Conservation (phyloP, 2,329 filamentous ascomycete genomes). For the Emergomyces pasteurianus region DNA sequence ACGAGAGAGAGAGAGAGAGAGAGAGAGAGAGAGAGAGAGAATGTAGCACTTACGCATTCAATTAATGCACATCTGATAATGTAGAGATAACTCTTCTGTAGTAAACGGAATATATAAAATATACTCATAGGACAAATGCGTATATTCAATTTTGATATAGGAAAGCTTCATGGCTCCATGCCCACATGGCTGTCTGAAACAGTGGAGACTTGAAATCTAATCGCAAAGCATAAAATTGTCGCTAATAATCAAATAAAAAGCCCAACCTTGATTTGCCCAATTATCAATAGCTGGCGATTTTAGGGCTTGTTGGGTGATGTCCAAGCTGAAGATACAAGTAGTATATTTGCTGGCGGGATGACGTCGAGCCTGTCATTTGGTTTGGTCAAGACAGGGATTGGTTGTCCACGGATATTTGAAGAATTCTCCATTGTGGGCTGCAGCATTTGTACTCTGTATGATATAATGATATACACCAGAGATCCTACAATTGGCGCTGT, state of each 20-base stretch:
- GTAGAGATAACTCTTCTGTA: neutral
- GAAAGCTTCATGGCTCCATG: neutral
- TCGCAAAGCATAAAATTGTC: neutral
- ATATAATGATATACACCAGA: too few relatives aligned
- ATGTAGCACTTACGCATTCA: neutral
- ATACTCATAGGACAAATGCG: neutral
- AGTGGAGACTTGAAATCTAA: too few relatives aligned
- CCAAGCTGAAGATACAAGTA: neutral
- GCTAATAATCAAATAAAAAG: neutral
- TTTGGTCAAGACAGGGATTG: neutral
- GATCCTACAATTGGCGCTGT: too few relatives aligned
- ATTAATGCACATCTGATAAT: neutral
- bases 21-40: too few relatives aligned
- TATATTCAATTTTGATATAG: too few relatives aligned
- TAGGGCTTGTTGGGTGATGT: neutral
- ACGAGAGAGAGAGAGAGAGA: too few relatives aligned
- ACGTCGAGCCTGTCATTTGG: neutral
- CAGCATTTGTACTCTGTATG: too few relatives aligned
- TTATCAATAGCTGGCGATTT: neutral
- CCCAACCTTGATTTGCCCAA: neutral
- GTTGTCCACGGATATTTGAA: neutral
- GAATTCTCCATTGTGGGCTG: neutral
- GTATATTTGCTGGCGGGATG: neutral
- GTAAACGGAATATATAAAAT: neutral
- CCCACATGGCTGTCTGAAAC: neutral